Conservation (phyloP, 345 rosid species). For the Anacardium occidentale region DNA sequence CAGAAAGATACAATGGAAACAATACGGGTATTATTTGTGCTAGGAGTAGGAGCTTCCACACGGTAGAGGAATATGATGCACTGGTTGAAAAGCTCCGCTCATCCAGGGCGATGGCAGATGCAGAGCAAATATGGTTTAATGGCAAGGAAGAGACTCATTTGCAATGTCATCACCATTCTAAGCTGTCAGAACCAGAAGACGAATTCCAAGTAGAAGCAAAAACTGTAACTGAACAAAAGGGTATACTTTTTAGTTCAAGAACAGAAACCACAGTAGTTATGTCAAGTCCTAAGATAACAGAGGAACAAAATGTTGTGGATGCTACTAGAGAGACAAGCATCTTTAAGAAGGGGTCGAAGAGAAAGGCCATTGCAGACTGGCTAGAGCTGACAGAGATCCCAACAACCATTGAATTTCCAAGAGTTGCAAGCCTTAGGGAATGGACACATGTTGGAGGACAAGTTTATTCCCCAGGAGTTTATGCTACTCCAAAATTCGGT, state of each 20-base stretch:
- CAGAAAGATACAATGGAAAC: conserved; percentile 13
- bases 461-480: conserved; percentile 30
- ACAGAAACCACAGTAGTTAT: not conserved
- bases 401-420: conserved; percentile 27
- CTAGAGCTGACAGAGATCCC: conserved; percentile 36
- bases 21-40: not conserved
- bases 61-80: conserved; percentile 39
- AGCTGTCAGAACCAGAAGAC: not conserved
- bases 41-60: conserved; percentile 38
- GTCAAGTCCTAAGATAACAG: not conserved
- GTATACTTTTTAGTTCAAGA: not conserved
- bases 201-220: conserved; percentile 13
- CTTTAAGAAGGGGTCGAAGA: conserved; percentile 26
- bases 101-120: not conserved
- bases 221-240: conserved; percentile 3
- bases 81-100: conserved; percentile 22
- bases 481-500: conserved; percentile 44
- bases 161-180: not conserved
- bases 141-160: conserved; percentile 1
- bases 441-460: conserved; percentile 30
- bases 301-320: not conserved
- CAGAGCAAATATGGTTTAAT: not conserved
- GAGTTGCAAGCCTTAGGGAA: conserved; percentile 30
- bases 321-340: conserved; percentile 5
- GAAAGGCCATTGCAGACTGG: conserved; percentile 32